Conservation (phyloP, 108 stramenopile genomes). For the Fistulifera solaris region DNA sequence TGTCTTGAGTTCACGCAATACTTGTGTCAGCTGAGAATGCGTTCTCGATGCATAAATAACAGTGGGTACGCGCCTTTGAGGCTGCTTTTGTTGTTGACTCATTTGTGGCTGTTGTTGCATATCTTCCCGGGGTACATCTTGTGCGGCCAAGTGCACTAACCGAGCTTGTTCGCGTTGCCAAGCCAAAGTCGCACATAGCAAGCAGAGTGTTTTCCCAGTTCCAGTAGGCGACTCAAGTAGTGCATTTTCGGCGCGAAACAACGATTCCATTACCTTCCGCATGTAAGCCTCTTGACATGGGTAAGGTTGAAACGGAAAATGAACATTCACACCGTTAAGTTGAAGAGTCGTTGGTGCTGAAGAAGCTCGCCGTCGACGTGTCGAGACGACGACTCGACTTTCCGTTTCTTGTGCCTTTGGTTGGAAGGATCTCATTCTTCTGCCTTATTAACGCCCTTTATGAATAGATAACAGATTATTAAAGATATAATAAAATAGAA, state of each 20-base stretch:
- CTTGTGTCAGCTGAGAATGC: conserved; percentile 95
- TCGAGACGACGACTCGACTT: no score
- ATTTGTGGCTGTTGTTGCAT: not conserved
- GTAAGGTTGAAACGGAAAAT: conserved; percentile 96
- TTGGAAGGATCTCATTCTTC: no score
- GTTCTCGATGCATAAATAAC: conserved; percentile 97
- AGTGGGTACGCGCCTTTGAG: conserved; percentile 33
- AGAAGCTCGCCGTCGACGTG: not conserved
- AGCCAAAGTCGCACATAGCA: conserved; percentile 74
- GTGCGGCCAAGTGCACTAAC: not conserved
- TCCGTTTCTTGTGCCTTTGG: no score
- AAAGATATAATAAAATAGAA: no score
- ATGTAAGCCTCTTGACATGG: conserved; percentile 91
- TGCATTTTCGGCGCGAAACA: conserved; percentile 61
- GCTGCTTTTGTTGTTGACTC: conserved; percentile 2
- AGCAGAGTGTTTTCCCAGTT: conserved; percentile 86
- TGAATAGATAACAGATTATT: no score
- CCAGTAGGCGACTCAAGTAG: conserved; percentile 89
- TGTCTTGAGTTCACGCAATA: conserved; percentile 85
- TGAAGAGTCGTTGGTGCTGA: conserved; percentile 51
- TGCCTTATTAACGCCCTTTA: no score
- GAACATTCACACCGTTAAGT: conserved; percentile 64
- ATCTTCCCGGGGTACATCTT: not conserved
- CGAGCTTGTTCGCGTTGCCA: conserved; percentile 70
- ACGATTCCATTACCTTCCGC: conserved; percentile 77